Base-by-base conservation (phyloP, 2,329 filamentous ascomycete genomes). In the Pseudodiploospora longispora region DNA sequence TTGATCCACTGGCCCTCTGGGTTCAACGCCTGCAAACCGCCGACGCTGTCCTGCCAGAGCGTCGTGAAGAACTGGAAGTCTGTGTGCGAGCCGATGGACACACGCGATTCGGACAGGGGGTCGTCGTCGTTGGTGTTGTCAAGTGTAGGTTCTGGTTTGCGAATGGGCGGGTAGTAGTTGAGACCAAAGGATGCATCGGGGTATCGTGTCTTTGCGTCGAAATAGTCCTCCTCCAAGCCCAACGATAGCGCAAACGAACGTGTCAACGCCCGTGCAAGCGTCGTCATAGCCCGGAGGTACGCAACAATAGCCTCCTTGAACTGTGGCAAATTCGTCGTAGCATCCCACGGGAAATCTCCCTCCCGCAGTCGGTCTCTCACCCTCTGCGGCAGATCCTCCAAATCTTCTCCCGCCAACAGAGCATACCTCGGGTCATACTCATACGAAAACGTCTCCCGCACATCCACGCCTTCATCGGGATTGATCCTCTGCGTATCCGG, bases 231-330 rank as follows among this genome's bases (percentile, higher is more conserved):
- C 0, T 69, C 65, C 4, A 81, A 60, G 8, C 69, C 67, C 2
- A 82, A 63, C 4, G 70, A 71, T 3, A 82, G 62, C 0, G 78
- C 76, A 51, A 82, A 78, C 6, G 70, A 60, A 4, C 65, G 62
- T 3, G 76, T 68, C 30, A 82, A 55, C 32, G 64, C 67, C 27
- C 78, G 65, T 1, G 76, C 71, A 2, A 82, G 62, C 1, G 51
- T 61, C 8, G 82, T 61, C 33, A 72, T 73, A 6, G 64, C 58
- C 19, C 60, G 55, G 64, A 71, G 78, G 52, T 79, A 76, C 1
- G 51, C 50, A 6, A 75, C 51, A 3, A 69, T 59, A 10, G 69
- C 66, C 0, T 65, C 50, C 49, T 72, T 71, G 59, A 80, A 77
- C 5, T 56, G 54, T 8, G 70, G 69, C 1, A 76, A 47, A 47